Base-by-base conservation (phyloP, 352 stramenopile genomes). In the Globisporangium nunn region DNA sequence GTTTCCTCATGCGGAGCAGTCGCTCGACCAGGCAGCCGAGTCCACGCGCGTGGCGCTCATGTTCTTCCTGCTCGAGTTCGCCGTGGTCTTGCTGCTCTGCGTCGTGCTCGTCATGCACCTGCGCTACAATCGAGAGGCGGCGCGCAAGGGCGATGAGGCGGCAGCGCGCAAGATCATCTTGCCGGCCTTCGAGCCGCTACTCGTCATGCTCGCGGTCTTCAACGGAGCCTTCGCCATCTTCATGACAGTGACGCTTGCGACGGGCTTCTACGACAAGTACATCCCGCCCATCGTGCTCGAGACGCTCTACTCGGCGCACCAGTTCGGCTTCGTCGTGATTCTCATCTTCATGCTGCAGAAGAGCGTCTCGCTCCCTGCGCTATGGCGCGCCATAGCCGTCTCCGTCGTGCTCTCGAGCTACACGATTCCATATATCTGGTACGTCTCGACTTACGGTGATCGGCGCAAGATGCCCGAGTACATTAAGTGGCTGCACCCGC, bases 291-390 rank as follows among this genome's bases (percentile, higher is more conserved):
- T 55, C 2, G 37, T 75, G 14, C 53, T 66, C 6, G 67, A 74
- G 54, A 41, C 46, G 6, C 61, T 71, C 44, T 76, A 74, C 60
- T 61, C 52, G 3, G 70, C 62, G 1, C 65, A 74, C 18, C 45
- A 67, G 46, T 80, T 81, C 54, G 63, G 62, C 49, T 56, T 80
- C 18, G 52, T 68, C 50, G 59, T 74, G 33, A 58, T 80, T 28
- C 30, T 76, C 10, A 53, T 80, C 10, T 57, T 81, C 23, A 64
- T 81, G 58, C 64, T 71, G 30, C 58, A 81, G 50, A 85, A 85
- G 46, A 85, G 70, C 46, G 17, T 81, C 3, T 81, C 74, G 4
- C 10, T 57, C 1, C 63, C 68, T n/a, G 74, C 72, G 0, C 28
- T 85, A 4, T 37, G 62, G 3, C 74, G 72, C 14, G 58, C 53